Conservation (phyloP, 2,329 filamentous ascomycete genomes). For the Colletotrichum spinosum region DNA sequence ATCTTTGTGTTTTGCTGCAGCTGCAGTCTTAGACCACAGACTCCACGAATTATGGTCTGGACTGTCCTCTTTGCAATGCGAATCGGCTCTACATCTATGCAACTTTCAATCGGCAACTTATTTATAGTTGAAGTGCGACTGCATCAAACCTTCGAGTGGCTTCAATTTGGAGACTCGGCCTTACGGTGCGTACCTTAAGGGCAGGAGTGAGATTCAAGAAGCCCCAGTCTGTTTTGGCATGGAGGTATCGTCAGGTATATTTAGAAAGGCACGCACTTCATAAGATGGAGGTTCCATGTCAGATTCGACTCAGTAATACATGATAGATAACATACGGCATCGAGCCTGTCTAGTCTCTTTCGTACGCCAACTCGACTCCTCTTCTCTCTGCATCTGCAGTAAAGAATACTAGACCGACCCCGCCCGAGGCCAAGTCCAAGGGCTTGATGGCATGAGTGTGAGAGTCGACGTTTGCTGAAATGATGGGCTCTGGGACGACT, state of each 20-base stretch:
- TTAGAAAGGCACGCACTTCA: no score
- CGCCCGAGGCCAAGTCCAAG: constrained; percentile 2
- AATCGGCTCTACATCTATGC: constrained; percentile 39
- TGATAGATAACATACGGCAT: no score
- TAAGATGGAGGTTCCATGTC: no score
- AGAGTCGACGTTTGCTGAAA: constrained; percentile 9
- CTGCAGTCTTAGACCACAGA: constrained; percentile 21
- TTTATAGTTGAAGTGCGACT: no score
- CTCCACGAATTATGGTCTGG: constrained; percentile 37
- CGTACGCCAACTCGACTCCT: not conserved
- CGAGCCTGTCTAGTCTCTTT: rapidly evolving
- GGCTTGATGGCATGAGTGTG: constrained; percentile 9
- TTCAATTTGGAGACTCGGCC: no score
- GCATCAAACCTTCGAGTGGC: no score
- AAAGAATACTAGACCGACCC: constrained; percentile 9
- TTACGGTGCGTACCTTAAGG: constrained; percentile 8
- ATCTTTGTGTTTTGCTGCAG: constrained; percentile 41
- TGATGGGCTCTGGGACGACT: not conserved
- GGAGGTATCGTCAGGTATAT: no score
- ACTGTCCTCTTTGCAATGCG: constrained; percentile 55
- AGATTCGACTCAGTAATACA: no score
- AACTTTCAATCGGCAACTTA: no score
- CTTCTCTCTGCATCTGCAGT: constrained; percentile 6
- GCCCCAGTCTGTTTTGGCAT: no score
- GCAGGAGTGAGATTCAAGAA: constrained; percentile 59